These are phyloP conservation scores for Chlorella vulgaris DNA, from an alignment of 139 green algal species.

Conservation along the genomic window DNA sequence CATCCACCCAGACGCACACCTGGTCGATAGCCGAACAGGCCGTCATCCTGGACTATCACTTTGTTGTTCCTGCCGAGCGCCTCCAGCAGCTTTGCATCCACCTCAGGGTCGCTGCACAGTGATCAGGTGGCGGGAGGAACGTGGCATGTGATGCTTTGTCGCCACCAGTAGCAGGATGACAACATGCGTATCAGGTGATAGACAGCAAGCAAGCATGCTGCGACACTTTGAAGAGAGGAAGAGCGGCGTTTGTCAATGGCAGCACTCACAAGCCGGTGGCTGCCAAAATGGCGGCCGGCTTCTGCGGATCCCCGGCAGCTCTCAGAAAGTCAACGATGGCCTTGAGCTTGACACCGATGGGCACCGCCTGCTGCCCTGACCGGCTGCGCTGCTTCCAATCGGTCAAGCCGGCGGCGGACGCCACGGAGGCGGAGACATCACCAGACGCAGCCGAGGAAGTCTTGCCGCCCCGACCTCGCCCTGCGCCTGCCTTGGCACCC, in stretches of 20 bases:
- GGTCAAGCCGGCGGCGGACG: neutral
- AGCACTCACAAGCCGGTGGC: conserved; percentile 28
- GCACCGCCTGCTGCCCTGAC: neutral
- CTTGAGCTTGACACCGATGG: conserved; percentile 36
- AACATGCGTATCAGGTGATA: too few relatives aligned
- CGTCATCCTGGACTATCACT: conserved; percentile 5
- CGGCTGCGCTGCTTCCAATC: conserved; percentile 22
- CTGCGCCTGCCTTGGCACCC: neutral
- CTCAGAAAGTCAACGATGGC: conserved; percentile 40
- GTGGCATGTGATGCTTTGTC: neutral
- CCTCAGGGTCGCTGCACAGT: neutral
- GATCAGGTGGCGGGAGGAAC: neutral
- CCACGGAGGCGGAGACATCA: conserved; percentile 25
- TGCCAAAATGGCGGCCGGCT: neutral
- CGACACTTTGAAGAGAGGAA: too few relatives aligned
- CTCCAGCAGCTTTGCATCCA: neutral
- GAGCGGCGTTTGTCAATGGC: too few relatives aligned
- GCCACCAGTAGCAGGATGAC: too few relatives aligned
- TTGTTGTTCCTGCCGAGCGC: conserved; percentile 21
- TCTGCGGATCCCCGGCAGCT: conserved; percentile 2
- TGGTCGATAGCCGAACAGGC: conserved; percentile 11
- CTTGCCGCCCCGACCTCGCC: neutral
- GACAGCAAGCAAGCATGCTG: too few relatives aligned
- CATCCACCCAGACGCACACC: too few relatives aligned
- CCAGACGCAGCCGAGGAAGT: conserved; percentile 19